phyloP scores from a whole-genome alignment of 2,329 filamentous ascomycete species.

The Monosporascus sp. region DNA sequence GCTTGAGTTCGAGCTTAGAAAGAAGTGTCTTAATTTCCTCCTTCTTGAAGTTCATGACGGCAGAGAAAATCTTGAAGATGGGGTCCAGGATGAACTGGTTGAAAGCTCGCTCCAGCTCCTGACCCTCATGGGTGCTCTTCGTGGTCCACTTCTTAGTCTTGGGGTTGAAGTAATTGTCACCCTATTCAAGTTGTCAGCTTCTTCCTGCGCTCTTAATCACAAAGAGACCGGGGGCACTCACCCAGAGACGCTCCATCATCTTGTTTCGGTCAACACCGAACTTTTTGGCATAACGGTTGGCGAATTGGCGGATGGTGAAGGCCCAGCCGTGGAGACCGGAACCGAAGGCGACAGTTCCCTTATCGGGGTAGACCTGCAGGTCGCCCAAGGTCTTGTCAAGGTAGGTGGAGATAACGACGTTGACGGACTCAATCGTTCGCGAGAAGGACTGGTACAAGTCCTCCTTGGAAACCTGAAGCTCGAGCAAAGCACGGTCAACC shows the following conservation, averaged over 20 bases:
- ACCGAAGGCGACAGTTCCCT: constrained; percentile 97
- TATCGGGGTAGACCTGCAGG: constrained; percentile 96
- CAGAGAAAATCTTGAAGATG: constrained; percentile 97
- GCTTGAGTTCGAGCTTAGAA: constrained; percentile 93
- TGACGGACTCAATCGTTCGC: constrained; percentile 98
- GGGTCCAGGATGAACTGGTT: constrained; percentile 99
- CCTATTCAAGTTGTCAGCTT: constrained; percentile 39
- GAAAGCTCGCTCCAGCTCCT: constrained; percentile 95
- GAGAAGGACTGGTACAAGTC: constrained; percentile 99
- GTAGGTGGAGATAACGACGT: constrained; percentile 99
- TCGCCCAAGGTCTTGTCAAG: constrained; percentile 95
- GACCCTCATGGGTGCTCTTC: constrained; percentile 74
- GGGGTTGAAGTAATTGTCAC: constrained; percentile 99
- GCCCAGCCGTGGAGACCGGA: constrained; percentile 99
- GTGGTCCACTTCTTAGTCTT: constrained; percentile 99
- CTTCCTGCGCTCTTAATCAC: not conserved
- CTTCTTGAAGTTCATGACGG: constrained; percentile 98
- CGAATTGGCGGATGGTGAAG: constrained; percentile 98
- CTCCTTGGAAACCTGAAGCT: constrained; percentile 98
- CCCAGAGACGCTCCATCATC: constrained; percentile 99
- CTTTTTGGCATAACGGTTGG: constrained; percentile 95
- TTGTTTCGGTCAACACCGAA: constrained; percentile 99
- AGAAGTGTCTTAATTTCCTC: constrained; percentile 80
- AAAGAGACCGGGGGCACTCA: constrained; percentile 37
- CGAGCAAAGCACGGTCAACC: constrained; percentile 98